These are phyloP conservation scores for Hapsidospora chrysogenum DNA, from an alignment of 495 filamentous ascomycete genomes.

Conservation along the genomic window DNA sequence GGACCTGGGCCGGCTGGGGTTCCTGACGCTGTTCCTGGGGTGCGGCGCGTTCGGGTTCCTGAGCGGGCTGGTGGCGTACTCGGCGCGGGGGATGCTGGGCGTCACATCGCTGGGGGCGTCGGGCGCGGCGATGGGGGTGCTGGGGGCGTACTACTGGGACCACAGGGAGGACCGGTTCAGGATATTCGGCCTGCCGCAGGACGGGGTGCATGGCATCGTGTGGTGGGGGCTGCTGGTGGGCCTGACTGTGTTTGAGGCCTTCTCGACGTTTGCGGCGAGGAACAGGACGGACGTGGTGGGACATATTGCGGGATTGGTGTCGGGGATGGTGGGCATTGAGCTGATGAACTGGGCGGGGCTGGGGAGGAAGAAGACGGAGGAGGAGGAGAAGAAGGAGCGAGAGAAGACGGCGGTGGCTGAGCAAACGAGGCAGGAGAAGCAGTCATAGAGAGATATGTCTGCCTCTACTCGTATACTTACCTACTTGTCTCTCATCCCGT, in stretches of 20 bases:
- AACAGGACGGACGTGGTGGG: slow-evolving; percentile 44
- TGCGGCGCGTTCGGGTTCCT: slow-evolving; percentile 52
- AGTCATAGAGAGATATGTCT: neutral
- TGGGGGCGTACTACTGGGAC: slow-evolving; percentile 52
- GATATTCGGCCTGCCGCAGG: slow-evolving; percentile 32
- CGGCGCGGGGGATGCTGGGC: slow-evolving; percentile 24
- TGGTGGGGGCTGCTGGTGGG: slow-evolving; percentile 29
- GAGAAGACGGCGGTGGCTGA: neutral
- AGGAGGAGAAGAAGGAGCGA: slow-evolving; percentile 1
- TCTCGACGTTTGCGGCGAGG: slow-evolving; percentile 3
- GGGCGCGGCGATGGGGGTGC: slow-evolving; percentile 50
- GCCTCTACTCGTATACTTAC: no score
- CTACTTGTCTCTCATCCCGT: no score
- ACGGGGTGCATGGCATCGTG: slow-evolving; percentile 30
- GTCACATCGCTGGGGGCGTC: slow-evolving; percentile 51
- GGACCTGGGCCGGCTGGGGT: slow-evolving; percentile 70
- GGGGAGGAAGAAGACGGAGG: slow-evolving; percentile 1
- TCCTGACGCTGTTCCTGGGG: slow-evolving; percentile 61
- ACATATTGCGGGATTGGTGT: slow-evolving; percentile 52
- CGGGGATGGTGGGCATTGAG: slow-evolving; percentile 20
- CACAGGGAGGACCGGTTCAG: slow-evolving; percentile 35
- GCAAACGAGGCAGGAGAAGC: neutral
- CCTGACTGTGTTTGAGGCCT: slow-evolving; percentile 8
- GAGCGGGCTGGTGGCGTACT: slow-evolving; percentile 38
- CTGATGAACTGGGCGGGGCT: slow-evolving; percentile 1